phyloP scores from a whole-genome alignment of 2,329 filamentous ascomycete genomes.

The Corynespora cassiicola region DNA sequence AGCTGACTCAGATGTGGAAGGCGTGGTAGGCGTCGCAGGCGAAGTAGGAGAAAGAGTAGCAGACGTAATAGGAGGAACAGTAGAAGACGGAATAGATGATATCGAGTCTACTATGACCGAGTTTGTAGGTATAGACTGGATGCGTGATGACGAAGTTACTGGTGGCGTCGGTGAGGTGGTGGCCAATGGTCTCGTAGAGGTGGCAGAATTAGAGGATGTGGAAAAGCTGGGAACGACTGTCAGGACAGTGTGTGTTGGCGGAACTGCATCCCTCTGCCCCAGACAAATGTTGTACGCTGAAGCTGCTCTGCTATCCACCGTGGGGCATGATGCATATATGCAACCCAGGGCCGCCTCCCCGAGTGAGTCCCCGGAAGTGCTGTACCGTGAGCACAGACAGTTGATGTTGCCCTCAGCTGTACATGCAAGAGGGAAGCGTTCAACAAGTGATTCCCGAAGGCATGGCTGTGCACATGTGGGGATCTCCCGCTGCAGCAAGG shows the following conservation, averaged over 20 bases:
- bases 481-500: conserved; percentile 33
- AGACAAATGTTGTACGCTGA: conserved; percentile 45
- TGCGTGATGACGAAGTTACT: conserved; percentile 15
- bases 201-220: conserved; percentile 16
- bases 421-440: conserved; percentile 43
- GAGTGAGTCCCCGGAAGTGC: conserved; percentile 40
- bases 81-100: conserved; percentile 25
- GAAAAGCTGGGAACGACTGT: conserved; percentile 34
- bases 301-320: conserved; percentile 25
- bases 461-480: conserved; percentile 47
- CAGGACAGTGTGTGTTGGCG: conserved; percentile 43
- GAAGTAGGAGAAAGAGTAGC: too few species aligned
- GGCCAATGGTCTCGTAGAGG: conserved; percentile 11
- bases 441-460: conserved; percentile 36
- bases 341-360: conserved; percentile 47
- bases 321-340: conserved; percentile 41
- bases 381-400: conserved; percentile 49
- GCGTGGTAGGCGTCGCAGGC: conserved; percentile 26
- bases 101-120: conserved; percentile 35
- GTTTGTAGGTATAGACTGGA: conserved; percentile 20
- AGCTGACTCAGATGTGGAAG: conserved; percentile 20
- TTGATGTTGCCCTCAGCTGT: conserved; percentile 34
- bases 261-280: conserved; percentile 41
- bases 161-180: conserved; percentile 13
- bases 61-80: too few species aligned